Evolutionary conservation across 2,329 filamentous ascomycete genomes (phyloP).

Genomic region (Aspergillus persii): DNA sequence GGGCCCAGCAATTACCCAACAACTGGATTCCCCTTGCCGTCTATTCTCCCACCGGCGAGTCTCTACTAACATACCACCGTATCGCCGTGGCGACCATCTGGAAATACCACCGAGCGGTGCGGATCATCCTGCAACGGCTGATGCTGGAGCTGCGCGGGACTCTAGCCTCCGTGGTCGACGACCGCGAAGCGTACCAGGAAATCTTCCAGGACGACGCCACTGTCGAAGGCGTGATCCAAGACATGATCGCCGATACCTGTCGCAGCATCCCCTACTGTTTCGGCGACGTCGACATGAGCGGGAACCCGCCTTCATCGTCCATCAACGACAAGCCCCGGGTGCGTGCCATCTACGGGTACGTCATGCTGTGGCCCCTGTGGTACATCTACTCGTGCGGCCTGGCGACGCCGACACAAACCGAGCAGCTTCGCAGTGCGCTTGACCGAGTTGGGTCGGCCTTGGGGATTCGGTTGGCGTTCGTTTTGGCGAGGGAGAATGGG

Average conservation of each 20-base stretch:
- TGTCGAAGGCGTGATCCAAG: slow-evolving; percentile 24
- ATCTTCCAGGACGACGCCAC: neutral
- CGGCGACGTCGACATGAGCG: slow-evolving; percentile 32
- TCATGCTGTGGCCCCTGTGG: slow-evolving; percentile 40
- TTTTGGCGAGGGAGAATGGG: slow-evolving; percentile 21
- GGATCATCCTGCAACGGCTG: slow-evolving; percentile 32
- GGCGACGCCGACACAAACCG: slow-evolving; percentile 29
- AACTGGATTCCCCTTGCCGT: slow-evolving; percentile 34
- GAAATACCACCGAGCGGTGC: slow-evolving; percentile 37
- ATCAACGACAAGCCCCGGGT: slow-evolving; percentile 18
- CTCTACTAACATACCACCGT: slow-evolving; percentile 33
- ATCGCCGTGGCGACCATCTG: slow-evolving; percentile 29
- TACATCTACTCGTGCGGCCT: slow-evolving; percentile 33
- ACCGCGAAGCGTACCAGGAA: slow-evolving; percentile 7
- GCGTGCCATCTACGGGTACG: slow-evolving; percentile 33
- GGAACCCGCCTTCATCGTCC: slow-evolving; percentile 21
- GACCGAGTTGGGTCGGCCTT: slow-evolving; percentile 29
- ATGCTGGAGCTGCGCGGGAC: slow-evolving; percentile 26
- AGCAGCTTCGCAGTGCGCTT: slow-evolving; percentile 28
- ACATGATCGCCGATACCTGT: slow-evolving; percentile 36
- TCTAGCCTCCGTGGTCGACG: slow-evolving; percentile 14
- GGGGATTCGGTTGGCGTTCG: slow-evolving; percentile 35
- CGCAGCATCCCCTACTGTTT: slow-evolving; percentile 35
- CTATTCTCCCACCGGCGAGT: slow-evolving; percentile 27
- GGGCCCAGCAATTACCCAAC: slow-evolving; percentile 31